Base-by-base conservation (phyloP, 78 protist genomes). In the Tieghemostelium lacteum region DNA sequence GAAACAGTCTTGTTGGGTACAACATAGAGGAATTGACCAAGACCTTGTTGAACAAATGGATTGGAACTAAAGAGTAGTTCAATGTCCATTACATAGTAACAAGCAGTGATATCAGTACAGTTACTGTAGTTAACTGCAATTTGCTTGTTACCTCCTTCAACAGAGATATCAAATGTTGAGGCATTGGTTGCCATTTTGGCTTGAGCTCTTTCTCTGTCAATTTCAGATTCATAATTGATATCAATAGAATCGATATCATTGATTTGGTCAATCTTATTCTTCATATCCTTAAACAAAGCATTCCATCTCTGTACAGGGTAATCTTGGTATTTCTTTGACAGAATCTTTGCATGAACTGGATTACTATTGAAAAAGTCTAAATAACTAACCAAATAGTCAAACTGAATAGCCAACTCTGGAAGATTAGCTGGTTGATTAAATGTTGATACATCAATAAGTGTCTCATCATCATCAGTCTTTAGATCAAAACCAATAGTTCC, bases 21-120 rank as follows among this genome's bases (percentile, higher is more conserved):
- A 16, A 86, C 75, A 66, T 86, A 86, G 36, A 74, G 54, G 83
- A 86, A 86, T 26, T 86, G 93, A 29, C 93, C 93, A 31, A 75
- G 22, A n/a, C 58, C 72, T 52, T 86, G 75, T 86, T 86, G 93
- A 17, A 86, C 93, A 36, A 86, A 86, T 75, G 93, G 93, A 54
- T 66, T 75, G 69, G 85, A 61, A 20, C 85, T 72, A 73, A 86
- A 86, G 19, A 86, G 63, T 31, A 71, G 49, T 61, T 86, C 93
- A 61, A 86, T 86, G 24, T 86, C 93, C 93, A 86, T 86, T 31
- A 75, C 52, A 57, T 67, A 86, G 60, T 75, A 86, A 60, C 62
- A 45, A 31, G 72, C 70, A 8, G 39, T 86, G 45, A 86, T 67
- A 6, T 74, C 93, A 22, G 40, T 34, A 12, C 67, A 29, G n/a